A percentile compares a stretch with the other conserved stretches of the same genome.
phyloP scores from a whole-genome alignment of 148 eudicot species.

The Camellia japonica region DNA sequence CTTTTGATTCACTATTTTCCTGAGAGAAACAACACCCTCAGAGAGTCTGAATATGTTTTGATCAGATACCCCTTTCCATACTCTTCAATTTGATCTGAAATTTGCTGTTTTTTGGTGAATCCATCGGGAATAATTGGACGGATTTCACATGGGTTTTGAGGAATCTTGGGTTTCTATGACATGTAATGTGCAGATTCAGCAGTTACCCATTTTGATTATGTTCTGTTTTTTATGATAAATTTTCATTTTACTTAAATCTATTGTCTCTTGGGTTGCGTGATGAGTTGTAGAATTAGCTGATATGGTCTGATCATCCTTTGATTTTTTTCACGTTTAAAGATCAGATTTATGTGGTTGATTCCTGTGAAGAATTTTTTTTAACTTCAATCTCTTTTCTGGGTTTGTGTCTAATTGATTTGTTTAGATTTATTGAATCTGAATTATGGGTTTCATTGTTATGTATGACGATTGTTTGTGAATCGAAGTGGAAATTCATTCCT shows the following conservation, averaged over 20 bases:
- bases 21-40: conserved; percentile 9
- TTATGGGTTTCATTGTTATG: not conserved
- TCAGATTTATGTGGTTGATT: conserved; percentile 22
- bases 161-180: conserved; percentile 29
- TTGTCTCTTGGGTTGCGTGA: not conserved
- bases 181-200: conserved; percentile 41
- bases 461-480: not conserved
- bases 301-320: conserved; percentile 25
- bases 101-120: conserved; percentile 17
- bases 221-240: conserved; percentile 13
- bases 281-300: conserved; percentile 16
- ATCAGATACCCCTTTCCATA: conserved; percentile 27
- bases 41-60: not conserved
- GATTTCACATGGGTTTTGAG: conserved; percentile 32
- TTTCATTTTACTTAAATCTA: conserved; percentile 12
- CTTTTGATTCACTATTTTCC: conserved; percentile 2
- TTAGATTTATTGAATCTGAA: not conserved
- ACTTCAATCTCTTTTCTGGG: conserved; percentile 27
- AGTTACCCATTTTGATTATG: conserved; percentile 18
- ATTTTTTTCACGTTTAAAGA: conserved; percentile 20
- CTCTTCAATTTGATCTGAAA: conserved; percentile 23
- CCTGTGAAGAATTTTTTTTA: not conserved
- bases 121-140: conserved; percentile 16
- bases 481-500: conserved; percentile 14
- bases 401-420: not conserved